Evolutionary conservation across 768 basidiomycete species (phyloP).

Genomic region (Tephrocybe sp.): DNA sequence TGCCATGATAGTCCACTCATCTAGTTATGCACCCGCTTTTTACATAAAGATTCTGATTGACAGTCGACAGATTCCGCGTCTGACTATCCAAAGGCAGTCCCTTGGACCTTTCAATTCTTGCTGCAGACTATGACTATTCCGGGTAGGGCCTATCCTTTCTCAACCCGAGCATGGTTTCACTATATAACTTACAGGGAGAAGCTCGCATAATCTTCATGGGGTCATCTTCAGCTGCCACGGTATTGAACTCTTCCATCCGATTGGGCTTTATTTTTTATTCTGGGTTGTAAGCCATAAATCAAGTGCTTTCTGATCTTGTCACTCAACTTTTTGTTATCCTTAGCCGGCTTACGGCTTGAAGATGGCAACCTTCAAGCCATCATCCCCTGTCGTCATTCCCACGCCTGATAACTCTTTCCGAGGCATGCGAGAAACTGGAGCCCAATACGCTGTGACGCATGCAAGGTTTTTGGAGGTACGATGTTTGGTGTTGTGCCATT

Average conservation of each 20-base stretch:
- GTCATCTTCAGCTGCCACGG: constrained; percentile 6
- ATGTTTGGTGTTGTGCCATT: background rate
- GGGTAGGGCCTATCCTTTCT: background rate
- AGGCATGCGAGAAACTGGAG: background rate
- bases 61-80: background rate
- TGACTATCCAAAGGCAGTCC: background rate
- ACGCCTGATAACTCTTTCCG: background rate
- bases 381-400: background rate
- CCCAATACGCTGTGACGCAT: background rate
- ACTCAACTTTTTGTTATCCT: background rate
- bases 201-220: background rate
- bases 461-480: constrained; percentile 7
- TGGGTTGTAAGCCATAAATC: background rate
- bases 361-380: constrained; percentile 1
- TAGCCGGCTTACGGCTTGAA: background rate
- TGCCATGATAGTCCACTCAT: constrained; percentile 5
- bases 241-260: constrained; percentile 4
- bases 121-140: background rate
- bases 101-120: background rate
- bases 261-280: constrained; percentile 3
- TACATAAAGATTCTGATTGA: too few relatives aligned
- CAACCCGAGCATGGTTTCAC: too few relatives aligned
- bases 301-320: background rate
- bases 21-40: too few relatives aligned
- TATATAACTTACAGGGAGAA: background rate